phyloP scores from a whole-genome alignment of 2,329 filamentous ascomycete species.

The Fusarium chaquense region DNA sequence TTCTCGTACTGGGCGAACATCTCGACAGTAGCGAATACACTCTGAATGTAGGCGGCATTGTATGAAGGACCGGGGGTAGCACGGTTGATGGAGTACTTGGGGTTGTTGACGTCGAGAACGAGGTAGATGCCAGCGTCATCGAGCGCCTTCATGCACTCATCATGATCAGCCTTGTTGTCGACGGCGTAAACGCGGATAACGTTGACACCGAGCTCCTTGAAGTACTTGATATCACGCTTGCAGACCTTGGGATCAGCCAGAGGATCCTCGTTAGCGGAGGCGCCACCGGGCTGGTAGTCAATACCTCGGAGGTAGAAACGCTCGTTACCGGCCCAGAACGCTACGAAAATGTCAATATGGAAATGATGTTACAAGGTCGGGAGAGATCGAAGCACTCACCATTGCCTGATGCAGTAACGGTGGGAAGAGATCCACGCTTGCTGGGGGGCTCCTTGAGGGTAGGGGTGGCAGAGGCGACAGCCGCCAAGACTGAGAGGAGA shows the following conservation, averaged over 20 bases:
- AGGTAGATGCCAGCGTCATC: conserved; percentile 91
- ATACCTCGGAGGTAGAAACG: conserved; percentile 72
- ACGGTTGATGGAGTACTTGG: conserved; percentile 88
- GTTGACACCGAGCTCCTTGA: conserved; percentile 89
- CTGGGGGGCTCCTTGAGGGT: conserved; percentile 63
- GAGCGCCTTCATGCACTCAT: conserved; percentile 85
- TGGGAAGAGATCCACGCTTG: conserved; percentile 63
- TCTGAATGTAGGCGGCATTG: conserved; percentile 86
- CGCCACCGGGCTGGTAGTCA: conserved; percentile 73
- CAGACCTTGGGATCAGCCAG: conserved; percentile 78
- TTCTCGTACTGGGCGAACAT: conserved; percentile 86
- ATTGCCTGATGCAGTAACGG: conserved; percentile 68
- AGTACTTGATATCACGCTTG: conserved; percentile 82
- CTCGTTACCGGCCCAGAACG: conserved; percentile 65
- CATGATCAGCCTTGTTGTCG: conserved; percentile 85
- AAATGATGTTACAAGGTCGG: not conserved
- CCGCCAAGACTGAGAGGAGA: conserved; percentile 62
- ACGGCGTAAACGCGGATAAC: conserved; percentile 92
- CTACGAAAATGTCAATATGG: conserved; percentile 50
- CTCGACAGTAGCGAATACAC: conserved; percentile 89
- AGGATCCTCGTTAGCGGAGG: conserved; percentile 72
- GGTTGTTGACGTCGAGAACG: conserved; percentile 91
- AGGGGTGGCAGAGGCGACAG: conserved; percentile 62
- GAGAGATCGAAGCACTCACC: conserved; percentile 54
- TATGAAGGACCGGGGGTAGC: conserved; percentile 81